These are phyloP conservation scores for Salix caprea DNA, from an alignment of 345 rosid species.

Conservation along the genomic window DNA sequence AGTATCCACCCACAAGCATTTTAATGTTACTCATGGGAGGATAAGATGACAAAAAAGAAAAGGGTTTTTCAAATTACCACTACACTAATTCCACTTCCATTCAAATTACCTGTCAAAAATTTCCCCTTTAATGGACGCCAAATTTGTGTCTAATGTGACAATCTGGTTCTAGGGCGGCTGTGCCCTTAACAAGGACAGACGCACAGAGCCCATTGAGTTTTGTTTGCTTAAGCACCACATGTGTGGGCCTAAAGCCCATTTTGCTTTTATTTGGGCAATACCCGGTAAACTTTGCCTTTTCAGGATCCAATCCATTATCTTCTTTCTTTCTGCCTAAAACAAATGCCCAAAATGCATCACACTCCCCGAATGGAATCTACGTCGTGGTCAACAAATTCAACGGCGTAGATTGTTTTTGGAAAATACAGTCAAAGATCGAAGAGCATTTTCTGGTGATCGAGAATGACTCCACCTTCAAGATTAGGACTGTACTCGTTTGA, in stretches of 20 bases:
- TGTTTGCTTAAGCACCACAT: neutral
- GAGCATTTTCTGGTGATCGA: neutral
- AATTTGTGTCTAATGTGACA: neutral
- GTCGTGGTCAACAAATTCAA: neutral
- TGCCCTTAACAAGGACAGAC: too few relatives aligned
- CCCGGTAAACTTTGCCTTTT: neutral
- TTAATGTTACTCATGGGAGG: conserved; percentile 9
- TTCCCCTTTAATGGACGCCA: too few relatives aligned
- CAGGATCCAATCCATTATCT: too few relatives aligned
- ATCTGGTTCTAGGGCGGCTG: neutral
- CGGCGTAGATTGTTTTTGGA: neutral
- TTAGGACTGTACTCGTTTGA: neutral
- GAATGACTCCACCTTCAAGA: neutral
- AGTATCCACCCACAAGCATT: conserved; percentile 31
- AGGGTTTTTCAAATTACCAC: too few relatives aligned
- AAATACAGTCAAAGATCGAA: neutral
- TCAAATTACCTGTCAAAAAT: neutral
- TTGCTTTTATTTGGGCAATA: neutral
- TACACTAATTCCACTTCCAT: neutral
- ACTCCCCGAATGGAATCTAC: neutral
- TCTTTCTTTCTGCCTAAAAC: too few relatives aligned
- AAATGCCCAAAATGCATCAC: too few relatives aligned
- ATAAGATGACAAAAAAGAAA: conserved; percentile 10
- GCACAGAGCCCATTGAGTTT: too few relatives aligned
- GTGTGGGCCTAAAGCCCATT: neutral